Base-by-base conservation (phyloP, 306 rosid genomes). In the Begonia loranthoides region DNA sequence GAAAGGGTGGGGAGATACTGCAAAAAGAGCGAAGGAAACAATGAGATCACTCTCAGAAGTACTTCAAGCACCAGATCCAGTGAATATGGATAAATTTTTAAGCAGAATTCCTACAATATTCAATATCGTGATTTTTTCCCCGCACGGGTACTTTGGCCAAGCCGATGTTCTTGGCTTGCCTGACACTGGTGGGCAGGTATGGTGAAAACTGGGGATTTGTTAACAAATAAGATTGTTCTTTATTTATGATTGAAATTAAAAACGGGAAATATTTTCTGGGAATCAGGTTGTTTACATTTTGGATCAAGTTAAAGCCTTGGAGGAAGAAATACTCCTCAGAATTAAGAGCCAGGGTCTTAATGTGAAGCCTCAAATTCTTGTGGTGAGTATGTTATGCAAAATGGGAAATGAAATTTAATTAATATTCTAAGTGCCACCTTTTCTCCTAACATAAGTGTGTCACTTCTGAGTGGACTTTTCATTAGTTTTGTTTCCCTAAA, bases 111-210 rank as follows among this genome's bases (percentile, higher is more conserved):
- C 97, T 8, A 84, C 64, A 49, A 64, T 79, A 56, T 88, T 88
- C 76, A 88, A 84, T 55, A 78, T 84, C 13, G 93, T 77, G 13
- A 81, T 88, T 56, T 81, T 88, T 71, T 84, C 95, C 39, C 68
- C 87, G 61, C 97, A 88, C 61, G 97, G 97, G 51, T 88, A 88
- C 60, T 88, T 88, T 68, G 97, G 97, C 17, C 97, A 88, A 76
- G 74, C 93, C 45, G 81, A 79, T 67, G 97, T 89, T 34, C 95
- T 89, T 46, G 97, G 97, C 49, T 72, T 89, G 77, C 95, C 97
- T 12, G 97, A 89, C 68, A 89, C 97, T 0, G 97, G 97, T 40
- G 97, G 97, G 40, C 97, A 89, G 89, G 97, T 89, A 75, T 43
- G 47, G n/a, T 10, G 13, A 43, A 43, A 43, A 43, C 14, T 2